Evolutionary conservation across 2,329 filamentous ascomycete genomes (phyloP), one percentile per base, ranked within the genome.

Genomic region (Ustulina deusta): DNA sequence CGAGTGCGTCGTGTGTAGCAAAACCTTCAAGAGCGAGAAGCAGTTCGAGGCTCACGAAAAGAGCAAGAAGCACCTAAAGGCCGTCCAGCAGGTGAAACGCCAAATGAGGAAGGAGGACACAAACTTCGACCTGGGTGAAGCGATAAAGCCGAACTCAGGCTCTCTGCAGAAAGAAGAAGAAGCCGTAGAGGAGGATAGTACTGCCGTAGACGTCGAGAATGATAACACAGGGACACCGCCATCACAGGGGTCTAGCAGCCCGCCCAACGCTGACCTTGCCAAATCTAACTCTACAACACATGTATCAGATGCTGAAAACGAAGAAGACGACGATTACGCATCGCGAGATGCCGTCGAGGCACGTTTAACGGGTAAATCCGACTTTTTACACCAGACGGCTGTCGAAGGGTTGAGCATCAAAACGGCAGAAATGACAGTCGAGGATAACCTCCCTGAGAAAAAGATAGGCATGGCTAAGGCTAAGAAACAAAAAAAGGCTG

Each of bases 21-120:
- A 92, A 72, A 86, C 81, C 0, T 99, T 98, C 81, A 88, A 97
- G 80, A 98, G 94, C 75, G 92, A 97, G 77, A 94, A 93, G 72
- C 95, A 98, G 76, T 94, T 92, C 68, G 90, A 97, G 75, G 91
- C 92, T 2, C 96, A 99, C 75, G 94, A 97, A 81, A 93, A 91
- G 81, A 98, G 95, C 84, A 99, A 97, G 79, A 99, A 98, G 80
- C 96, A 99, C 75, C 81, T 90, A 69, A 98, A 97, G 78, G 91
- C 93, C 2, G 86, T 97, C 6, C 90, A 94, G 72, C 88, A 94
- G 68, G 81, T 99, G 44, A 89, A 89, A 74, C 86, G 88, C 74
- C 90, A 96, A 78, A 97, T 99, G 94, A 88, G 86, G 73, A 89
- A 90, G 73, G 92, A 99, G 75, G 91, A 94, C 74, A 83, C 84